Percentiles rank a stretch among this genome's conserved stretches.
Conservation (phyloP, 2,329 filamentous ascomycete genomes). For the Tolypocladium ovalisporum region DNA sequence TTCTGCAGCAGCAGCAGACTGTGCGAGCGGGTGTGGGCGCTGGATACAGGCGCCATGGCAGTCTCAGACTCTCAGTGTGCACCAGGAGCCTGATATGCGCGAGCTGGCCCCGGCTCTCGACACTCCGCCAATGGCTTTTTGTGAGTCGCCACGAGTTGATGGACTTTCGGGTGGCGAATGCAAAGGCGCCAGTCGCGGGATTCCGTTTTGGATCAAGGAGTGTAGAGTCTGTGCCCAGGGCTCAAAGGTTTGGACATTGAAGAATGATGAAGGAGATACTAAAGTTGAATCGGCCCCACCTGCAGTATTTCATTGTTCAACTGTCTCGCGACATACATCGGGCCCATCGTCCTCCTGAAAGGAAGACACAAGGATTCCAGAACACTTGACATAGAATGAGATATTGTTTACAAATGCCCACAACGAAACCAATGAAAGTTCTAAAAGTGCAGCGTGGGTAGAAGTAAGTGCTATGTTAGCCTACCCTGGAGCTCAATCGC, state of each 20-base stretch:
- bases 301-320: too few species aligned
- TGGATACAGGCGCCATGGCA: constrained; percentile 43
- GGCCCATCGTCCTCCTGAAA: too few species aligned
- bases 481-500: not conserved
- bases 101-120: not conserved
- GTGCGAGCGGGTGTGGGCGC: constrained; percentile 67
- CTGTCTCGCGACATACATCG: too few species aligned
- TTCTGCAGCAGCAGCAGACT: constrained; percentile 77
- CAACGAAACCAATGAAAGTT: too few species aligned
- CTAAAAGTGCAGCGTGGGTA: too few species aligned
- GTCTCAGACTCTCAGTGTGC: not conserved
- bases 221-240: not conserved
- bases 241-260: not conserved
- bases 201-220: not conserved
- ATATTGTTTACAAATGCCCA: too few species aligned
- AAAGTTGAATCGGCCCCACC: not conserved
- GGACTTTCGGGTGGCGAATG: too few species aligned
- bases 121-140: not conserved
- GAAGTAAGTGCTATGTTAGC: too few species aligned
- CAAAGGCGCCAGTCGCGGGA: not conserved
- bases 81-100: not conserved
- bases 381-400: too few species aligned
- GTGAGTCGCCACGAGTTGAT: not conserved
- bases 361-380: too few species aligned
- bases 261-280: not conserved